Base-by-base conservation (phyloP, 2,329 filamentous ascomycete species). In the Penicillium sumatraense region DNA sequence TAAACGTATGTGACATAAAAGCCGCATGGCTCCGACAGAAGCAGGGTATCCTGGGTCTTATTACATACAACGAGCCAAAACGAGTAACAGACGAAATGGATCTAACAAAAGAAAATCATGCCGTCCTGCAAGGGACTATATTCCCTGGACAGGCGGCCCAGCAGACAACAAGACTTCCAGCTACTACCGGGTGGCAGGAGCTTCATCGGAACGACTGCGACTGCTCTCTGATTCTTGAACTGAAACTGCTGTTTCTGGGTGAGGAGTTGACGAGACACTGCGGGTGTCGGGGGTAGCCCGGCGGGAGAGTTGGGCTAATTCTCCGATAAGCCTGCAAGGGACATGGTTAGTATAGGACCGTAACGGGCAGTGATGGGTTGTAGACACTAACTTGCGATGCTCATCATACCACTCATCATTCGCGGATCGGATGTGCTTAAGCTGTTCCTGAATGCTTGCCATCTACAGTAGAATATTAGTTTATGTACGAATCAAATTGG, bases 391-490 rank as follows among this genome's bases (percentile, higher is more conserved):
- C 76, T 72, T 75, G 57, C 64, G 64, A 58, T 79, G 72, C 51
- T 78, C 76, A 54, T 75, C 73, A 35, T 76, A 70, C 70, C 76
- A 76, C 57, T 75, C 76, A 54, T 78, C 76, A 61, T 73, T 78
- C 42, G 77, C 67, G 41, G 71, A 71, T 60, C 77, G 69, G 65
- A 80, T 72, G 63, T 79, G 72, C 56, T 75, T 74, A 74, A 78
- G 69, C 70, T 79, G 71, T 64, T 79, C 69, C 72, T 74, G 68
- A 59, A 78, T 78, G 69, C 77, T 79, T 53, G 78, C 78, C 73
- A 80, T 75, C 73, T 80, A 68, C 57, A 59, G 59, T 58, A 58
- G 53, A 62, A 35, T 61, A 61, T 67, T 62, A 69, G 61, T 60
- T 16, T 50, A 53, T 51, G 52, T 56, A 53, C 50, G 56, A 54